Base-by-base conservation (phyloP, 345 rosid species). In the Diplotaxis tenuifolia region DNA sequence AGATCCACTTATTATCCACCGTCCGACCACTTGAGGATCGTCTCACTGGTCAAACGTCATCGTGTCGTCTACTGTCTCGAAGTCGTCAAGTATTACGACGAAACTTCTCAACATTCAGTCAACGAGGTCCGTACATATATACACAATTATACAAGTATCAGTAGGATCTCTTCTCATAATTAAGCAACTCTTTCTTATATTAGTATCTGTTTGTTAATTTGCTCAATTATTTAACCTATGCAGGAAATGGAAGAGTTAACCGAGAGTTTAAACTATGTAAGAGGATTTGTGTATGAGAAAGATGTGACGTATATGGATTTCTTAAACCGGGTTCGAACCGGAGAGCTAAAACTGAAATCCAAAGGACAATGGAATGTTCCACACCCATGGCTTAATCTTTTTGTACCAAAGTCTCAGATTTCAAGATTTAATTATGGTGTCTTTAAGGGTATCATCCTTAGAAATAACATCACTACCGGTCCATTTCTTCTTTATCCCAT, bases 331-430 rank as follows among this genome's bases (percentile, higher is more conserved):
- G 97, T 92, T 19, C 83, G 87, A 58, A 69, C 81, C 27, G 96
- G 84, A 72, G 96, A 95, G 76, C 56, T 79, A 55, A 74, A 79
- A 49, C 88, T 94, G 53, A 81, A 69, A 53, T 78, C 91, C 1
- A 81, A 81, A 75, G 92, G 91, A 45, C 75, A 84, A 7, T 93
- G 98, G 98, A 87, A 94, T 9, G 92, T 92, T 80, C 96, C 99
- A 23, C 99, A 95, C 82, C 99, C 99, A 20, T 95, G 99, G 99
- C 77, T 92, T 22, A 95, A 92, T 70, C 83, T 95, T 2, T 92
- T 95, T 49, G 70, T 95, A 16, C 97, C 99, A 14, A 87, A 81
- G 75, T 92, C 99, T 61, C 82, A 75, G 4, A 88, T 95, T 16
- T 55, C 62, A 0, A 83, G 82, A 38, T 90, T 95, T 84, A 73